Base-by-base conservation (phyloP, 768 basidiomycete genomes). In the Hypholoma sublateritium region DNA sequence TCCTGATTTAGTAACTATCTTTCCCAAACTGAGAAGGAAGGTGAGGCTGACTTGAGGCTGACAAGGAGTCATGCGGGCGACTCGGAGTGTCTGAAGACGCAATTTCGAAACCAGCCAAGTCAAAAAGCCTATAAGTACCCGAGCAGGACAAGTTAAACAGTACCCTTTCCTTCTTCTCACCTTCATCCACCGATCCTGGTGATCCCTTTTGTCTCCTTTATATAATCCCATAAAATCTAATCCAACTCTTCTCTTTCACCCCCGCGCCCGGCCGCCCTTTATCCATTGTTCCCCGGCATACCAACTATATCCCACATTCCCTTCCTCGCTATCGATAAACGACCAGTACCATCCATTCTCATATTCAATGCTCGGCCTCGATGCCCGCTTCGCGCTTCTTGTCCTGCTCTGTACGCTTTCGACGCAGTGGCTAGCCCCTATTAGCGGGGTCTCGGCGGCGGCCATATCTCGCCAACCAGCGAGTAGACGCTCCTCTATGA, bases 101-200 rank as follows among this genome's bases (percentile, higher is more conserved):
- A 47, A 36, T 44, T 44, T 53, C 2, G 25, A 41, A 41, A 53
- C 14, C 7, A 37, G 37, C 53, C 36, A 12, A 53, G 35, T 59
- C 19, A 13, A 43, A 22, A n/a, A 21, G 37, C 13, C 42, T 59
- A 62, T 62, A 74, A 71, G 63, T 65, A 65, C 55, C 55, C 21
- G 37, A 46, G 13, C n/a, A 41, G 32, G 28, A n/a, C 36, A 44
- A 21, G 54, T 50, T 22, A 1, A 11, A 6, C 46, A 16, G 19
- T 56, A 55, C 37, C 51, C 59, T 58, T 65, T 67, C 62, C 58
- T 62, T 68, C 72, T 73, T 69, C 61, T 68, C 69, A 71, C 71
- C 62, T 67, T 64, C 70, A 69, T 68, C 59, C 60, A 32, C 67
- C 66, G 83, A 76, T 84, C 84, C 84, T 65, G 82, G 84, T 74